Evolutionary conservation across 768 basidiomycete genomes (phyloP).

Genomic region (Brasilioporus rufonigricans): DNA sequence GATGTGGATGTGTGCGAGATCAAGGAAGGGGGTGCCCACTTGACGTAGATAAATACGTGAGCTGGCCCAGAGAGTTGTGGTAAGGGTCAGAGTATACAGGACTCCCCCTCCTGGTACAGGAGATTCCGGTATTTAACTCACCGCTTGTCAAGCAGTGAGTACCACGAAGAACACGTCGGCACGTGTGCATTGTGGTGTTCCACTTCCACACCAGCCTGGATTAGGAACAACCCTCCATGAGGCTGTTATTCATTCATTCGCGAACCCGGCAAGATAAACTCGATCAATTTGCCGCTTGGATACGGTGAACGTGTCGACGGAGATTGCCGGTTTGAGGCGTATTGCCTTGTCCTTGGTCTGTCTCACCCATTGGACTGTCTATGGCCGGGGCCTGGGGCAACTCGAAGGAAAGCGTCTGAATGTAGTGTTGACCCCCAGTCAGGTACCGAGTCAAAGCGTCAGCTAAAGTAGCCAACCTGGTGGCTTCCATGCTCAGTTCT

Average conservation of each 20-base stretch:
- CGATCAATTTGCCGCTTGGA: slow-evolving; percentile 8
- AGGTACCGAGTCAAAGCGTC: neutral
- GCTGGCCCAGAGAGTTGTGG: neutral
- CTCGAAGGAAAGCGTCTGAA: neutral
- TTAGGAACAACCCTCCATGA: slow-evolving; percentile 14
- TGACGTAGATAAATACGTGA: slow-evolving; percentile 6
- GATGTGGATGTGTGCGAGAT: neutral
- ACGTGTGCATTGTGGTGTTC: slow-evolving; percentile 24
- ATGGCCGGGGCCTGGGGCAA: neutral
- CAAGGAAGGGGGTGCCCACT: neutral
- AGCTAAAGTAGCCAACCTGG: neutral
- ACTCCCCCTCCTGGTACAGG: neutral
- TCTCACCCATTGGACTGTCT: neutral
- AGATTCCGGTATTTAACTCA: slow-evolving; percentile 24
- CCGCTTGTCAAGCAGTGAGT: slow-evolving; percentile 1
- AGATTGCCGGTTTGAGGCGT: slow-evolving; percentile 7
- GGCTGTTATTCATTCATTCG: slow-evolving; percentile 15
- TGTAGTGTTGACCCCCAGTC: neutral
- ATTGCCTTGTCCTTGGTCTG: slow-evolving; percentile 1
- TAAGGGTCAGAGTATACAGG: neutral
- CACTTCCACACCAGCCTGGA: slow-evolving; percentile 18
- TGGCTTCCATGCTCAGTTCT: neutral
- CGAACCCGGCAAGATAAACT: slow-evolving; percentile 4
- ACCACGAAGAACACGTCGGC: slow-evolving; percentile 5
- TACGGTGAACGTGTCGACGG: slow-evolving; percentile 14